phyloP scores from a whole-genome alignment of 2,329 filamentous ascomycete species.

The Beauveria bassiana region DNA sequence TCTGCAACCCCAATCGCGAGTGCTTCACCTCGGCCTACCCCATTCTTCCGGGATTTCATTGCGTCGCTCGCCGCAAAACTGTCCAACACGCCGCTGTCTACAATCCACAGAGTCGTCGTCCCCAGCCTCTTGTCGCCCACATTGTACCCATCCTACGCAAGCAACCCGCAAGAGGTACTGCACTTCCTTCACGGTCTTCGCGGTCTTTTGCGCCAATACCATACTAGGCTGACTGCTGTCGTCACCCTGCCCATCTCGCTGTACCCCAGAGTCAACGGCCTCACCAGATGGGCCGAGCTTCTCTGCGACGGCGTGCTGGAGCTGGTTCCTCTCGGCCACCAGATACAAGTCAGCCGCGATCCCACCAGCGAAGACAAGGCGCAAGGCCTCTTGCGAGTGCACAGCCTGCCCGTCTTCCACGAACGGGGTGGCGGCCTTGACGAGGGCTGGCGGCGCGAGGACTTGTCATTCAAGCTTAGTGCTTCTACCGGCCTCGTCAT shows the following conservation, averaged over 20 bases:
- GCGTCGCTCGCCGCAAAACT: conserved; percentile 48
- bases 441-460: conserved; percentile 63
- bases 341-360: conserved; percentile 42
- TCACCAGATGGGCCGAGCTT: conserved; percentile 80
- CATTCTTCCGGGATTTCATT: conserved; percentile 54
- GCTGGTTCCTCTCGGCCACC: conserved; percentile 61
- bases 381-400: conserved; percentile 78
- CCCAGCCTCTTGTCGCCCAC: conserved; percentile 82
- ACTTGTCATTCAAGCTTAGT: conserved; percentile 86
- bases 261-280: conserved; percentile 64
- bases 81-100: conserved; percentile 46
- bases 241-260: conserved; percentile 73
- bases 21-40: conserved; percentile 17
- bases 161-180: conserved; percentile 64
- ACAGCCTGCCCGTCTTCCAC: conserved; percentile 75
- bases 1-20: conserved; percentile 42
- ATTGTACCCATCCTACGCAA: conserved; percentile 62
- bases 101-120: conserved; percentile 75
- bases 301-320: conserved; percentile 82
- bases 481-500: conserved; percentile 73
- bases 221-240: conserved; percentile 60
- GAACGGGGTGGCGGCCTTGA: conserved; percentile 78
- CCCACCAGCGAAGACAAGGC: conserved; percentile 58
- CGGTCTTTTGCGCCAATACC: conserved; percentile 62
- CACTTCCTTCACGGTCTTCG: conserved; percentile 75